Evolutionary conservation across 2,329 filamentous ascomycete species (phyloP).

Genomic region (Trichophaea hybrida): DNA sequence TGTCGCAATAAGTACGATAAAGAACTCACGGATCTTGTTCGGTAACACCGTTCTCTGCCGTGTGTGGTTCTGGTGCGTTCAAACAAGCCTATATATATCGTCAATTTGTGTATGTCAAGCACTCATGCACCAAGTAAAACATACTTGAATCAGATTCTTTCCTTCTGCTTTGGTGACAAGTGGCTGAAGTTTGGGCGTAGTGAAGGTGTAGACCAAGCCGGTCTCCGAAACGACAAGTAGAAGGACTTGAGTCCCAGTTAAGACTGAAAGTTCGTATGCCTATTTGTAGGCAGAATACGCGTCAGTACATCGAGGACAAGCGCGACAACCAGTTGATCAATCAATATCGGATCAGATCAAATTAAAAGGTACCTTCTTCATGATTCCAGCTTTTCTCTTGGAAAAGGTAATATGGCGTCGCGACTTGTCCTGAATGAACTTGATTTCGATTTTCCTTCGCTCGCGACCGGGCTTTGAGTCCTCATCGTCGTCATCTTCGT

Average conservation of each 20-base stretch:
- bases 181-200: constrained; percentile 93
- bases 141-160: constrained; percentile 97
- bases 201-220: constrained; percentile 94
- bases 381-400: constrained; percentile 98
- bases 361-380: constrained; percentile 79
- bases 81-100: constrained; percentile 60
- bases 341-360: constrained; percentile 6
- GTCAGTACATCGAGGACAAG: constrained; percentile 12
- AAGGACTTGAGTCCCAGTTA: constrained; percentile 94
- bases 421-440: constrained; percentile 99
- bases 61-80: constrained; percentile 77
- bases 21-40: constrained; percentile 5
- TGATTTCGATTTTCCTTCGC: constrained; percentile 99
- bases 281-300: constrained; percentile 31
- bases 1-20: constrained; percentile 37
- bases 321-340: constrained; percentile 6
- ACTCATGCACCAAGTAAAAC: constrained; percentile 27
- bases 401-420: constrained; percentile 98
- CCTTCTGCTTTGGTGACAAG: constrained; percentile 96
- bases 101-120: constrained; percentile 30
- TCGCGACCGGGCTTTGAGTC: constrained; percentile 93
- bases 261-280: constrained; percentile 94
- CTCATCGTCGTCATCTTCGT: constrained; percentile 87
- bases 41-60: constrained; percentile 60
- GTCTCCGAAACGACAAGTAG: constrained; percentile 95